Conservation (phyloP, 2,329 filamentous ascomycete genomes). For the Cladorrhinum sp. region DNA sequence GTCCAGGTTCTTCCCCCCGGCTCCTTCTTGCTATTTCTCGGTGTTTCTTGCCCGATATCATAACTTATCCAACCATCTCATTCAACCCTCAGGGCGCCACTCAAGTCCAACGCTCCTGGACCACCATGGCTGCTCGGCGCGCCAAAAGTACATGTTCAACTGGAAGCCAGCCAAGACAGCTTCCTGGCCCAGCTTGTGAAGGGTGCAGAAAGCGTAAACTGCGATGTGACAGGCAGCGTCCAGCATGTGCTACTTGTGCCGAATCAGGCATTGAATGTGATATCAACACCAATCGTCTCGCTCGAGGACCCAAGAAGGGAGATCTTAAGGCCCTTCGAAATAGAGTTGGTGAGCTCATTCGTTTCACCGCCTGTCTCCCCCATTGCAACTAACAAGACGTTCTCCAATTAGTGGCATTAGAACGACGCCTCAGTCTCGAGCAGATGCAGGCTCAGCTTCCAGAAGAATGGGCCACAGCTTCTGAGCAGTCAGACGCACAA, state of each 20-base stretch:
- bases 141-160: constrained; percentile 18
- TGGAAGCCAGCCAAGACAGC: constrained; percentile 21
- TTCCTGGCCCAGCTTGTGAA: constrained; percentile 27
- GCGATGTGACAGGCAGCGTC: constrained; percentile 26
- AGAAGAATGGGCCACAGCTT: constrained; percentile 8
- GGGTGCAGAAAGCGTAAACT: constrained; percentile 29
- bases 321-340: constrained; percentile 27
- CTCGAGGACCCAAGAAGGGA: constrained; percentile 29
- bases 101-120: neutral
- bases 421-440: constrained; percentile 26
- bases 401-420: constrained; percentile 19
- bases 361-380: neutral
- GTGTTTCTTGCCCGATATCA: too few species aligned
- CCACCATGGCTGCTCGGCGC: constrained; percentile 22
- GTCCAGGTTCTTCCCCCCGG: neutral
- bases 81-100: too few species aligned
- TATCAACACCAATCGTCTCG: constrained; percentile 24
- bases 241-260: constrained; percentile 26
- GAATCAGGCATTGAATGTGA: constrained; percentile 24
- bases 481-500: constrained; percentile 14
- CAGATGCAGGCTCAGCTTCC: neutral
- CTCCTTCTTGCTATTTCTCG: neutral
- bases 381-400: neutral
- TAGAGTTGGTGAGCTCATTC: constrained; percentile 22
- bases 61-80: too few species aligned